Conservation (phyloP, 163 green algal genomes). For the Volvox carteri region DNA sequence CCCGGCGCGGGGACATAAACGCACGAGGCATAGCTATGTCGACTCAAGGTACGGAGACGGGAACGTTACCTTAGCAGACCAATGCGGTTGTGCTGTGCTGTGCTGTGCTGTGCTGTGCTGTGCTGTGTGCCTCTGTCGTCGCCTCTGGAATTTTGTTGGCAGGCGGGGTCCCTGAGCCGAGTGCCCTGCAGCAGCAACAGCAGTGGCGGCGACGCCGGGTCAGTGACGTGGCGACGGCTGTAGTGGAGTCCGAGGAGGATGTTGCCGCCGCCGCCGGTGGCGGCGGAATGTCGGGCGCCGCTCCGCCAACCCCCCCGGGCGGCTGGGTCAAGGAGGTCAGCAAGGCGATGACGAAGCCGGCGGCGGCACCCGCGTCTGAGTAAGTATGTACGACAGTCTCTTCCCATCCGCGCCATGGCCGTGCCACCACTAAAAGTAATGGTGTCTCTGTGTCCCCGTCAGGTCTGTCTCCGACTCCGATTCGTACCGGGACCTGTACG, state of each 20-base stretch:
- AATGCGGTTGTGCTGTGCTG: no score
- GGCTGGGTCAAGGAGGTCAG: constrained; percentile 47
- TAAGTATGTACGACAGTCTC: no score
- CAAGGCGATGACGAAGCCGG: not conserved
- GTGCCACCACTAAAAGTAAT: not conserved
- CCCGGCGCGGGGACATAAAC: no score
- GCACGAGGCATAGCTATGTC: no score
- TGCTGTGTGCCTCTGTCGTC: no score
- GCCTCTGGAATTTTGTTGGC: no score
- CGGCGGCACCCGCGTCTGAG: no score
- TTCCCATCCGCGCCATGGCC: no score
- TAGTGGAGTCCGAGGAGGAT: constrained; percentile 21
- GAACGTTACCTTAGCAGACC: no score
- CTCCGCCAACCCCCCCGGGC: constrained; percentile 1
- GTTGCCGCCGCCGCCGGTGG: not conserved
- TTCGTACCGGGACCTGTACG: constrained; percentile 28
- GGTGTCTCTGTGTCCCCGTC: not conserved
- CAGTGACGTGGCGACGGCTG: constrained; percentile 4
- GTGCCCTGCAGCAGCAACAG: not conserved
- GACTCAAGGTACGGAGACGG: no score
- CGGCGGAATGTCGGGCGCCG: not conserved
- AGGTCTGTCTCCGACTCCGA: not conserved
- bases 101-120: no score
- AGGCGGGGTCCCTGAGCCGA: no score
- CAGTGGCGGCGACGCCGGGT: constrained; percentile 1